Evolutionary conservation across 345 rosid species (phyloP), one percentile per base, ranked within the genome.

Genomic region (Xanthoceras sorbifolium): DNA sequence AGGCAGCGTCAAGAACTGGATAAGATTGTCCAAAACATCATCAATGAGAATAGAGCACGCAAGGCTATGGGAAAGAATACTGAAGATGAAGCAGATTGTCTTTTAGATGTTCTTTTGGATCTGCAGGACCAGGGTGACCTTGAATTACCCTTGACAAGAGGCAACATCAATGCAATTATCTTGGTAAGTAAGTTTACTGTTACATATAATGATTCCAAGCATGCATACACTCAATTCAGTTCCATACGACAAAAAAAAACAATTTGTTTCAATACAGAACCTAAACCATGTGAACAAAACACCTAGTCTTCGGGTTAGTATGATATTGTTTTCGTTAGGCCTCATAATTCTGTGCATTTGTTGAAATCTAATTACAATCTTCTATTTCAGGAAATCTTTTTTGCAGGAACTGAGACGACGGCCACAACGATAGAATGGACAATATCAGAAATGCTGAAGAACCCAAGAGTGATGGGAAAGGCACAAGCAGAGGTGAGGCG

Each of bases 401-500:
- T 29, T 55, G 75, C 36, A 0, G 85, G 77, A 40, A 67, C 48
- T n/a, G 85, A 79, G 32, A 79, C 82, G 4, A 44, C 55, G 9
- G 26, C 66, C 18, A 44, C 75, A 10, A 46, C 73, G 3, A 55
- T 77, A 4, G 79, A 67, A 23, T 81, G 86, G 82, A 79, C 78
- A 6, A 60, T 84, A 78, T 46, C 78, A 14, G 85, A 81, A 67
- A 36, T 80, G n/a, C 25, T 77, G 22, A 84, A 17, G 59, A 83
- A 82, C 64, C 87, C 84, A 7, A 40, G 44, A 40, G 44, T 40
- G 44, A 8, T 40, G 44, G 0, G 9, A 8, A 40, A 40, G 12
- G 78, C 76, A 1, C 89, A 86, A 59, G 61, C 71, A 0, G 87
- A 82, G 48, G 84, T 86, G 60, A 77, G 85, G 34, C 22, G 42